phyloP scores from a whole-genome alignment of 2,329 filamentous ascomycete species.

The Pseudogymnoascus sp. region DNA sequence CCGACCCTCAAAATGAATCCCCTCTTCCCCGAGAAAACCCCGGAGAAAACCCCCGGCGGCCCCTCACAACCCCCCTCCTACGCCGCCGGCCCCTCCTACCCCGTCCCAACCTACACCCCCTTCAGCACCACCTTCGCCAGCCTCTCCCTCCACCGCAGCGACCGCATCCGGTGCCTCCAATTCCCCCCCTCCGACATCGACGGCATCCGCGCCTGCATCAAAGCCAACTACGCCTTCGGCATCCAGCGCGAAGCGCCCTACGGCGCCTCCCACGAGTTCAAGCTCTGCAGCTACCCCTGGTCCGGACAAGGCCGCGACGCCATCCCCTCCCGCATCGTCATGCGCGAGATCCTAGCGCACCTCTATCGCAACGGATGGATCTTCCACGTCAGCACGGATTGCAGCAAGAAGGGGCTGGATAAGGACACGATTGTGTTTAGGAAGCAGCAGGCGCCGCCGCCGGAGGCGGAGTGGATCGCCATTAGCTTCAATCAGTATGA shows the following conservation, averaged over 20 bases:
- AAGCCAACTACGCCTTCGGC: constrained; percentile 25
- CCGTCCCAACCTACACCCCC: neutral
- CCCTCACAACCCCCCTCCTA: neutral
- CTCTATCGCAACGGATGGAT: constrained; percentile 34
- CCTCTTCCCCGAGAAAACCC: neutral
- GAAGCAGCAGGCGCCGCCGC: constrained; percentile 29
- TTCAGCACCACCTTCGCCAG: constrained; percentile 26
- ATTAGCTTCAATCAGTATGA: constrained; percentile 30
- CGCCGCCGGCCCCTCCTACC: neutral
- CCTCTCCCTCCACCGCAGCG: constrained; percentile 26
- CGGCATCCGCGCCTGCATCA: constrained; percentile 23
- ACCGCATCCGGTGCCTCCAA: constrained; percentile 31
- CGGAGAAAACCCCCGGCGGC: neutral
- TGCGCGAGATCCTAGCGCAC: constrained; percentile 28
- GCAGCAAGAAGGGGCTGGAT: constrained; percentile 28
- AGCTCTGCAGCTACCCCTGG: constrained; percentile 33
- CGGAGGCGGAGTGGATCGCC: constrained; percentile 31
- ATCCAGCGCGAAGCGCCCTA: constrained; percentile 29
- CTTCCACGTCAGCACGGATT: constrained; percentile 30
- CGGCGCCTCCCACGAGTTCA: constrained; percentile 31
- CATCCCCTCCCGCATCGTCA: constrained; percentile 27
- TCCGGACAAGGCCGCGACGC: constrained; percentile 22
- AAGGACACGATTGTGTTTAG: constrained; percentile 34
- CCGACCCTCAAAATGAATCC: neutral
- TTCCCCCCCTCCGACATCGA: constrained; percentile 28